phyloP scores from a whole-genome alignment of 192 early-diverging fungal species.

The Dimargaris xerosporica region DNA sequence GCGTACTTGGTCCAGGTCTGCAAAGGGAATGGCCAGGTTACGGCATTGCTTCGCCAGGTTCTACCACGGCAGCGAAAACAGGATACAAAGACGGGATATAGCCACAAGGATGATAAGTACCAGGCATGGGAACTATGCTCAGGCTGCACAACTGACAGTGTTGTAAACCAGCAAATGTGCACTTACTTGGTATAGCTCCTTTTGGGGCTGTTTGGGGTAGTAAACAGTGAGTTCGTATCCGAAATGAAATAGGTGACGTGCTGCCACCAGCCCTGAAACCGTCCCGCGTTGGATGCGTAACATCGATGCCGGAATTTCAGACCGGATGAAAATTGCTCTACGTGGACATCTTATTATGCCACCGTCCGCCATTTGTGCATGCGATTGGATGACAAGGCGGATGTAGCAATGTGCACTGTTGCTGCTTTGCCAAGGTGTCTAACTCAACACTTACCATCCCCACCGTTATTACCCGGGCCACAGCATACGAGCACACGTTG shows the following conservation, averaged over 20 bases:
- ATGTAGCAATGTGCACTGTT: neutral
- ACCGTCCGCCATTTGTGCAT: neutral
- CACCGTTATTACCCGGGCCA: slow-evolving; percentile 93
- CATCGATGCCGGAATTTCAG: neutral
- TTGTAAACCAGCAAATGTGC: neutral
- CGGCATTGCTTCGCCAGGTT: slow-evolving; percentile 55
- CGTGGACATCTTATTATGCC: neutral
- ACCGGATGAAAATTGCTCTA: neutral
- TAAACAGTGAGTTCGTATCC: slow-evolving; percentile 64
- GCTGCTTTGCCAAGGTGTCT: neutral
- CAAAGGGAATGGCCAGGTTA: slow-evolving; percentile 46
- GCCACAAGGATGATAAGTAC: neutral
- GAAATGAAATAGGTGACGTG: slow-evolving; percentile 80
- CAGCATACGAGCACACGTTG: slow-evolving; percentile 49
- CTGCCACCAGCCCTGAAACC: slow-evolving; percentile 64
- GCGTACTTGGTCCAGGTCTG: slow-evolving; percentile 14
- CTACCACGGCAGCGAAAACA: slow-evolving; percentile 13
- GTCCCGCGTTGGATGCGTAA: slow-evolving; percentile 7
- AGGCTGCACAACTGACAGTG: neutral
- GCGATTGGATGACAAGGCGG: neutral
- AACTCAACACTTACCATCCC: slow-evolving; percentile 48
- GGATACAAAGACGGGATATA: neutral
- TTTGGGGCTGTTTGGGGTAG: slow-evolving; percentile 64
- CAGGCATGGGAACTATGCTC: neutral
- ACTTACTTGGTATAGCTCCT: slow-evolving; percentile 49